A percentile compares a stretch with the other conserved stretches of the same genome.
These are phyloP conservation scores for Chaetomidium leptoderma DNA, from an alignment of 495 filamentous ascomycete species.

Conservation along the genomic window DNA sequence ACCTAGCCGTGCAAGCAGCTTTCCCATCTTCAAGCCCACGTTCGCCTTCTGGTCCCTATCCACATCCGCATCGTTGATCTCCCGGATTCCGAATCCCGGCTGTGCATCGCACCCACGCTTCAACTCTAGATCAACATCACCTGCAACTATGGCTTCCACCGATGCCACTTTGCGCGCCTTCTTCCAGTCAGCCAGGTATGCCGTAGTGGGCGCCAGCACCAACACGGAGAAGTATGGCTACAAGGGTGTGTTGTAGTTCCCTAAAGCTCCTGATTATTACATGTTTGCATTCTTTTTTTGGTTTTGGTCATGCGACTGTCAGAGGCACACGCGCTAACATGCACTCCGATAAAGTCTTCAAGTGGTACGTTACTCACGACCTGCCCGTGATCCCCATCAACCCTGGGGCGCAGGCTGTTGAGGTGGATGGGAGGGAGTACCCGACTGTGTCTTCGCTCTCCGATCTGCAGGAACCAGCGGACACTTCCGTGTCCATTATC, in stretches of 20 bases:
- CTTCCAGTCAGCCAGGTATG: conserved; percentile 77
- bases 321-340: conserved; percentile 23
- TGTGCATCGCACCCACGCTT: conserved; percentile 10
- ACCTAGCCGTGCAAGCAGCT: no score
- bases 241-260: conserved; percentile 55
- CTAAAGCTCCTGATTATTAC: neutral
- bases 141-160: conserved; percentile 42
- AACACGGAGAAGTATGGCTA: conserved; percentile 86
- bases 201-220: conserved; percentile 85
- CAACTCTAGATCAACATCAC: conserved; percentile 8
- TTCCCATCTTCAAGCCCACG: no score
- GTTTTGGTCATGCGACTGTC: no score
- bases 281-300: no score
- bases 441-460: conserved; percentile 61
- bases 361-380: conserved; percentile 76
- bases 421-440: conserved; percentile 47
- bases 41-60: no score
- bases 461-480: conserved; percentile 56
- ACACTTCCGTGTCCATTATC: conserved; percentile 80
- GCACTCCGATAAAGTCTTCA: conserved; percentile 61
- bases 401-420: conserved; percentile 60
- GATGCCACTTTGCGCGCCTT: conserved; percentile 67
- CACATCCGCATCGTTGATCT: no score
- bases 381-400: conserved; percentile 81
- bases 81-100: no score